Evolutionary conservation across 495 filamentous ascomycete genomes (phyloP), one percentile per base, ranked within the genome.

Genomic region (Daldinia loculata): DNA sequence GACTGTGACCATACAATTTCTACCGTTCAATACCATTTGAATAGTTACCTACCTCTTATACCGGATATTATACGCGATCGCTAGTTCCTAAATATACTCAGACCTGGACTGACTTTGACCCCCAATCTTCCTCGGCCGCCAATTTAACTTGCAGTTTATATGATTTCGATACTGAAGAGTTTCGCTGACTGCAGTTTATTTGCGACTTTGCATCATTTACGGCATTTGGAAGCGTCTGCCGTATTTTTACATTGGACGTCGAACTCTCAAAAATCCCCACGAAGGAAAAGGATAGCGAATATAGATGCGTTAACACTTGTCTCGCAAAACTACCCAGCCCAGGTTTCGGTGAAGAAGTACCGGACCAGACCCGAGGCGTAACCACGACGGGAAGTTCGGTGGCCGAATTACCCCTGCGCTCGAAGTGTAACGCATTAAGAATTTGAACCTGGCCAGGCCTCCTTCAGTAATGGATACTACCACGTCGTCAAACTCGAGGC

Each of bases 391-490:
- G 61, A 66, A 61, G 26, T 52, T 65, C 19, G 39, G 64, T n/a
- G 34, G 11, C 32, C 41, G 52, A 62, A 51, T 8, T 41, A 51
- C 29, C 61, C 70, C 61, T 72, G 65, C 48, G 39, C 39, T 62
- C 30, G 39, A 51, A 15, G 39, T 69, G 70, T 43, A 72, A 66
- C 70, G 41, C 43, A 65, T 72, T 72, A 36, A 68, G 43, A 39
- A 63, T 39, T 55, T 34, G 19, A 55, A 45, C 67, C 55, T 61
- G 22, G 69, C 58, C 36, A 61, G 38, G n/a, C 59, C 50, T 68
- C 63, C 65, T 66, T 59, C 60, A 70, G 71, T 69, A 67, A 74
- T 76, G 74, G 71, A 71, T 55, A 67, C 57, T 67, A 69, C 65
- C 26, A 53, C 70, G 58, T 56, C 67, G 60, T 53, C 65, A 48